Conservation (phyloP, 176 grass and related monocot genomes). For the Musa troglodytarum region DNA sequence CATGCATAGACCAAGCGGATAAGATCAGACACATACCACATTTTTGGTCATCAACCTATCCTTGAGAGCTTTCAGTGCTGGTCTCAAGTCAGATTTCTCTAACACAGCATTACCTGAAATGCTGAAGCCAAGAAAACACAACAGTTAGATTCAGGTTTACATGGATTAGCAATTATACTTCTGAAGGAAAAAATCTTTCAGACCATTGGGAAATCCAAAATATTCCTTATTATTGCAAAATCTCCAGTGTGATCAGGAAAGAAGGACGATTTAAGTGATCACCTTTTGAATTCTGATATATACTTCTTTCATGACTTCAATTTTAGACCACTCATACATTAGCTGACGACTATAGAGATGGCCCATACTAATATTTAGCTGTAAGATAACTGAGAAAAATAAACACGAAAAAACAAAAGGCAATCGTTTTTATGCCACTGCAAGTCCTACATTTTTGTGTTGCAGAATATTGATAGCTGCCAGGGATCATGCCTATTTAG, state of each 20-base stretch:
- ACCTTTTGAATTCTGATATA: neutral
- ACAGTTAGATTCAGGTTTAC: neutral
- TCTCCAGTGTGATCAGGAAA: neutral
- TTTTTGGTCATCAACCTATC: slow-evolving; percentile 91
- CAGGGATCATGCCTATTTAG: too few species aligned
- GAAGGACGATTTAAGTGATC: neutral
- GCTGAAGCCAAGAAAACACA: slow-evolving; percentile 38
- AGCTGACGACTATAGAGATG: neutral
- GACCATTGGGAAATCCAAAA: neutral
- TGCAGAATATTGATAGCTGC: too few species aligned
- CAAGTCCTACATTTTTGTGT: too few species aligned
- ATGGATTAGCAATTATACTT: neutral
- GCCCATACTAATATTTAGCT: neutral
- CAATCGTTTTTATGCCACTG: too few species aligned
- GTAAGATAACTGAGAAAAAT: neutral
- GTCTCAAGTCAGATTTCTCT: slow-evolving; percentile 63
- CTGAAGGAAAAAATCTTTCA: neutral
- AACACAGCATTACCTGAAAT: slow-evolving; percentile 73
- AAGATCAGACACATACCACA: slow-evolving; percentile 54
- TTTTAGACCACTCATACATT: neutral
- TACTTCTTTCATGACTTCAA: neutral
- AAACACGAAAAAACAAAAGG: neutral
- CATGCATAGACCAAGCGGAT: neutral
- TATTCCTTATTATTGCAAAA: neutral
- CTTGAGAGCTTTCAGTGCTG: slow-evolving; percentile 89